Evolutionary conservation across 257 asterid species (phyloP).

Genomic region (Solanum boliviense): DNA sequence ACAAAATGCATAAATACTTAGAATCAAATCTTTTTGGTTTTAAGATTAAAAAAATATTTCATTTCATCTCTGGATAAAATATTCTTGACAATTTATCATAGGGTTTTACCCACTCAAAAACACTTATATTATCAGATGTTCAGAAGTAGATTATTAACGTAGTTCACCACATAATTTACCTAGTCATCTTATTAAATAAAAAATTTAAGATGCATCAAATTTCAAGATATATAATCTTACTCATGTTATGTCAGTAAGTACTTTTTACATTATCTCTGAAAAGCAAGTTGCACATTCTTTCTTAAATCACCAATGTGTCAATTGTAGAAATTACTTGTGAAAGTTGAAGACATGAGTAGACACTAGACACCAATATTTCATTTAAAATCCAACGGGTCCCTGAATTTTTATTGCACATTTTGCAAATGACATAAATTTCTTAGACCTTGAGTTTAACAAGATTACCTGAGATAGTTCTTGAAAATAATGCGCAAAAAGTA

Average conservation of each 20-base stretch:
- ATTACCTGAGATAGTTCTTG: not conserved
- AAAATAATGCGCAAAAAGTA: not conserved
- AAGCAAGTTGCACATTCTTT: not conserved
- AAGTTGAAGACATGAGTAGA: not conserved
- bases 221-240: not conserved
- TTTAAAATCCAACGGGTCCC: not conserved
- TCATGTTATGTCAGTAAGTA: not conserved
- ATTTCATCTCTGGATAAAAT: too few relatives aligned
- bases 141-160: too few relatives aligned
- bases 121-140: too few relatives aligned
- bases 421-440: not conserved
- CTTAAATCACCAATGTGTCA: not conserved
- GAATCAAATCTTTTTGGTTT: too few relatives aligned
- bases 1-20: too few relatives aligned
- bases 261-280: not conserved
- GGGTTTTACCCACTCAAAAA: too few relatives aligned
- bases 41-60: too few relatives aligned
- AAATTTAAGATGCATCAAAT: not conserved
- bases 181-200: not conserved
- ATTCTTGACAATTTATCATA: too few relatives aligned
- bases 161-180: too few relatives aligned
- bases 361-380: not conserved
- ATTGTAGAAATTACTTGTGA: not conserved
- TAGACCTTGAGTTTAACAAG: not conserved
- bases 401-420: not conserved